Evolutionary conservation across 139 green algal genomes (phyloP), one percentile per base, ranked within the genome.

Genomic region (Edaphochlamys debaryana): DNA sequence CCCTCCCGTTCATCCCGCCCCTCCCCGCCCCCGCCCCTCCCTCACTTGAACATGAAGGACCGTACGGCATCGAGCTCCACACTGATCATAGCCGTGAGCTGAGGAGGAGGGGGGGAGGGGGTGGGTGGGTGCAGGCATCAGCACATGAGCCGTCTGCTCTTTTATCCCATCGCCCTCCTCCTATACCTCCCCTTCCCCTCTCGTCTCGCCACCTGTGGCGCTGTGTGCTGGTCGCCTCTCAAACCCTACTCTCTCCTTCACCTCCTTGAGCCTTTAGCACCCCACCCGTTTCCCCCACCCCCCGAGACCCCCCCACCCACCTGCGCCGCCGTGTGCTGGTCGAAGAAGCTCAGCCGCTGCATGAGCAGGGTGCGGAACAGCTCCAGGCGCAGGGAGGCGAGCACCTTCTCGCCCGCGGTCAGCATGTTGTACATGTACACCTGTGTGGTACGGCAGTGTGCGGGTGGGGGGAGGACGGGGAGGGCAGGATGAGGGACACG

Each of bases 391-490:
- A 95, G 78, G 0, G 85, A 86, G 7, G 91, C 88, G 37, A 95
- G 71, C n/a, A 95, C 88, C 86, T 93, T 96, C 88, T 98, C 95
- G 7, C 91, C 95, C 13, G 88, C 90, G 13, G 76, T 71, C 34
- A 95, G 92, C 8, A 93, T 68, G 67, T 93, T 95, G 17, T 81
- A 73, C 91, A 98, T 96, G 89, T 98, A 98, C 5, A 98, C 85
- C 40, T 89, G 90, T 6, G 67, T 5, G 67, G 58, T 67, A 36
- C 34, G 19, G 38, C 34, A 40, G 37, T 27, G 3, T 1, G 23
- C 20, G 25, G 23, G 1, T 0, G 3, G 56, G 56, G 8, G 50
- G 5, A 58, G 50, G 5, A 58, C 20, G 50, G 37, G 34, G 42
- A 1, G 45, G n/a, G n/a, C 34, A 29, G 50, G 50, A n/a, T 40